Conservation (phyloP, 176 grass and related monocot species). For the Coix lacrymajobi region DNA sequence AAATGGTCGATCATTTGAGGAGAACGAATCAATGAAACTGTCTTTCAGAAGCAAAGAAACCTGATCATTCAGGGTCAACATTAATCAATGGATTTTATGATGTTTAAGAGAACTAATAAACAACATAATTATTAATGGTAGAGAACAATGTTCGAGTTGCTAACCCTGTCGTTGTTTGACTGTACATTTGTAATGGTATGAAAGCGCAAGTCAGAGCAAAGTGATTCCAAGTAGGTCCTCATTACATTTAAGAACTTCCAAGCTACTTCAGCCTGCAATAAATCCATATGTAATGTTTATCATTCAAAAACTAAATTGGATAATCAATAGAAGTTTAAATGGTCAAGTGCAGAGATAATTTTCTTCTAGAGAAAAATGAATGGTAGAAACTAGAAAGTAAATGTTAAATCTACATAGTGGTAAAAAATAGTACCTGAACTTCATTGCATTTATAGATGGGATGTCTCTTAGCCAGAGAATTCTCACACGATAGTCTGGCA, state of each 20-base stretch:
- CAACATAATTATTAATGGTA: neutral
- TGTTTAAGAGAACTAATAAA: neutral
- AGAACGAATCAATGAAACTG: conserved; percentile 93
- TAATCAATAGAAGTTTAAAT: neutral
- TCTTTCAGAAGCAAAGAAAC: conserved; percentile 96
- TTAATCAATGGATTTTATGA: neutral
- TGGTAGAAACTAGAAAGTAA: neutral
- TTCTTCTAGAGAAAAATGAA: neutral
- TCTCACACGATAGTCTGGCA: conserved; percentile 72
- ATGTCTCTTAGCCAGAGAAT: conserved; percentile 63
- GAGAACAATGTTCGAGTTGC: conserved; percentile 7
- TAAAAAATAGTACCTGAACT: conserved; percentile 57
- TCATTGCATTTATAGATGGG: conserved; percentile 87
- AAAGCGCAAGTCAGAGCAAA: conserved; percentile 82
- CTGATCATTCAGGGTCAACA: conserved; percentile 35
- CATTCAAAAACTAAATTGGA: conserved; percentile 2
- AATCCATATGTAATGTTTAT: conserved; percentile 4
- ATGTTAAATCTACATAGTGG: neutral
- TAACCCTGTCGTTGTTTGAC: conserved; percentile 90
- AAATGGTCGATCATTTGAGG: conserved; percentile 64
- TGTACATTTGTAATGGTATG: conserved; percentile 98
- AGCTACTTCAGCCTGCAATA: conserved; percentile 72
- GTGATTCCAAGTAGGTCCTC: conserved; percentile 75
- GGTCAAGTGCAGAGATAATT: neutral
- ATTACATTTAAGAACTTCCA: conserved; percentile 69